A percentile compares a stretch with the other conserved stretches of the same genome.
These are phyloP conservation scores for Beauveria caledonica DNA, from an alignment of 2,329 filamentous ascomycete genomes.

Conservation along the genomic window DNA sequence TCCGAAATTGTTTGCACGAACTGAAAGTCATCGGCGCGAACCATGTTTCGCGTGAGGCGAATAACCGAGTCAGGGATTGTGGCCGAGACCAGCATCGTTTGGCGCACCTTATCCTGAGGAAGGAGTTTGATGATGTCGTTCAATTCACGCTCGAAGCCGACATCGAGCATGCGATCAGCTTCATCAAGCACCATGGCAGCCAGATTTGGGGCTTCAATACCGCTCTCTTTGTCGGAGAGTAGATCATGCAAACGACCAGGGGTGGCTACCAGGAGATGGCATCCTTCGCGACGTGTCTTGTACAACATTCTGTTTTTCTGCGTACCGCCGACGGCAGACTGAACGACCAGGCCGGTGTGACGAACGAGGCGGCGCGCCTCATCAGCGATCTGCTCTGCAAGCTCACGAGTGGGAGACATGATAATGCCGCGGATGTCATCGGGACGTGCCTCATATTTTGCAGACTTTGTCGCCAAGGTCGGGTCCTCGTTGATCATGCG, in stretches of 20 bases:
- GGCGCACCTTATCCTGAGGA: conserved; percentile 62
- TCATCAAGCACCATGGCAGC: conserved; percentile 93
- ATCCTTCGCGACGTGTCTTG: conserved; percentile 64
- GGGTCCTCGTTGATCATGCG: conserved; percentile 61
- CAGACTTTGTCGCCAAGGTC: conserved; percentile 42
- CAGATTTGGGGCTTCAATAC: conserved; percentile 68
- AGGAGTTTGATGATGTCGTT: conserved; percentile 52
- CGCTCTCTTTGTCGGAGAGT: conserved; percentile 54
- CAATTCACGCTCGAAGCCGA: conserved; percentile 68
- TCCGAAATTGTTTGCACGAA: conserved; percentile 83
- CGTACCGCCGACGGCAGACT: conserved; percentile 87
- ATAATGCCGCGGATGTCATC: conserved; percentile 62
- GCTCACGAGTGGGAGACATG: conserved; percentile 71
- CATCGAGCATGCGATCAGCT: conserved; percentile 96
- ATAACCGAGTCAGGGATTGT: conserved; percentile 84
- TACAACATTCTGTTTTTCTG: conserved; percentile 61
- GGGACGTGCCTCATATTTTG: conserved; percentile 29
- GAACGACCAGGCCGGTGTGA: conserved; percentile 57
- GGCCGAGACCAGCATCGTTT: conserved; percentile 92
- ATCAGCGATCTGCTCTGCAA: conserved; percentile 70
- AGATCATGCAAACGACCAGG: conserved; percentile 83
- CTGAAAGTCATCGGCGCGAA: conserved; percentile 73
- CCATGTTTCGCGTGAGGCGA: conserved; percentile 64
- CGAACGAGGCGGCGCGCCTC: conserved; percentile 64
- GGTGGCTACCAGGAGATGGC: conserved; percentile 83